Evolutionary conservation across 148 eudicot genomes (phyloP).

Genomic region (Vaccinium myrtillus): DNA sequence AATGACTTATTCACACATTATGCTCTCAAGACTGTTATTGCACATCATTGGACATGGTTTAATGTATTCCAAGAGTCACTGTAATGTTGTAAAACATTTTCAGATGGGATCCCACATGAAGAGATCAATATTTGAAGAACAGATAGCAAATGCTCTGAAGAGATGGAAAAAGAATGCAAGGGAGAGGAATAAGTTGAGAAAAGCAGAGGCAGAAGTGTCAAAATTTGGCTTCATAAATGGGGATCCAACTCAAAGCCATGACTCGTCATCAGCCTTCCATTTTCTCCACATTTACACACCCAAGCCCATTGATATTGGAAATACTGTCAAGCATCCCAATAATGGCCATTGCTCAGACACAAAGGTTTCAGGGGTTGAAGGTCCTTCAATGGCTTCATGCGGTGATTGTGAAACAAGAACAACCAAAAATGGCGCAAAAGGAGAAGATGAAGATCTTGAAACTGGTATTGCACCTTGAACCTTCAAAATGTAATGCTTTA

Average conservation of each 20-base stretch:
- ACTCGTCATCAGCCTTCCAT: slow-evolving; percentile 15
- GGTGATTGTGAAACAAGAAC: background rate
- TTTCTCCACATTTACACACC: slow-evolving; percentile 20
- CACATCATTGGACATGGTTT: no score
- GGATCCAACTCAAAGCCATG: slow-evolving; percentile 13
- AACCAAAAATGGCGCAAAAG: no score
- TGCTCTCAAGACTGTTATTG: no score
- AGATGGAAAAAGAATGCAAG: slow-evolving; percentile 35
- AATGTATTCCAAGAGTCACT: no score
- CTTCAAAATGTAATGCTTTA: no score
- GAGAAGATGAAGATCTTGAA: no score
- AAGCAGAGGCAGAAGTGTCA: slow-evolving; percentile 16
- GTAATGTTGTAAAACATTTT: background rate
- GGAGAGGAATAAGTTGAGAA: slow-evolving; percentile 23
- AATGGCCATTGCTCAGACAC: slow-evolving; percentile 10
- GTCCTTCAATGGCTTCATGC: background rate
- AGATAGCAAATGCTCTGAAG: slow-evolving; percentile 31
- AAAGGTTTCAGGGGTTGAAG: background rate
- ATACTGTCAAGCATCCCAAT: background rate
- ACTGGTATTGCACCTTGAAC: no score
- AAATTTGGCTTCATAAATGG: background rate
- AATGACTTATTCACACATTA: no score
- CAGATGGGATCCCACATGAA: slow-evolving; percentile 45
- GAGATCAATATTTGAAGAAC: slow-evolving; percentile 35
- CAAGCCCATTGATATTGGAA: slow-evolving; percentile 14